Evolutionary conservation across 2,329 filamentous ascomycete species (phyloP), one percentile per base, ranked within the genome.

Genomic region (Fusarium veterinarium): DNA sequence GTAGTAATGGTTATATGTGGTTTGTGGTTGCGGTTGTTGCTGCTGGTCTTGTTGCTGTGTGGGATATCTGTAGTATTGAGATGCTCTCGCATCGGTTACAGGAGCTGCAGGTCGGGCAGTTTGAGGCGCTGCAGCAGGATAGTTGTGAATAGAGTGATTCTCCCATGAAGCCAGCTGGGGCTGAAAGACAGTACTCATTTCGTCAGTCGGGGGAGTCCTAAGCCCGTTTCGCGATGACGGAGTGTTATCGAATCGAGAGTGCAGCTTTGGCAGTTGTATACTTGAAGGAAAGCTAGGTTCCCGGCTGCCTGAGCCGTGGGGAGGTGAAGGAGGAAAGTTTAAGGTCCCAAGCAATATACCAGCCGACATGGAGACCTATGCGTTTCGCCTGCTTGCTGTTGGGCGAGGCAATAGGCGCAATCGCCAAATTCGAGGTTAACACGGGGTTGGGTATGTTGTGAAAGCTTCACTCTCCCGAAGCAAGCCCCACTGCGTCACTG

Each of bases 121-220:
- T 64, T 84, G 82, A 41, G 81, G 70, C 25, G 83, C 67, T 40
- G 77, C 63, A 28, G 78, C 72, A 28, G 83, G 79, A 60, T 86
- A 85, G 45, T 80, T 80, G 66, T 83, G 80, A 42, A 86, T 76
- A 42, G 81, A 80, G 81, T 87, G 84, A 71, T 77, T 81, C 44
- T 86, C 83, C 78, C 87, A 88, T 58, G 83, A 82, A 66, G 84
- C 81, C 75, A 86, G 81, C 60, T 83, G 80, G 17, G 84, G 81
- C 56, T 87, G 85, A 73, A 88, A 89, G n/a, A 85, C 81, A 69
- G 86, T 81, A 73, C 84, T 86, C 88, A 89, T 86, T 67, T 84
- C 82, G 81, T 88, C 86, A 72, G 82, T 79, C 44, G 86, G 87
- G 57, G 87, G 87, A 66, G 86, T 88, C 76, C 81, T 82, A 75